These are phyloP conservation scores for Xylaria sp. DNA, from an alignment of 2,329 filamentous ascomycete genomes.

Conservation along the genomic window DNA sequence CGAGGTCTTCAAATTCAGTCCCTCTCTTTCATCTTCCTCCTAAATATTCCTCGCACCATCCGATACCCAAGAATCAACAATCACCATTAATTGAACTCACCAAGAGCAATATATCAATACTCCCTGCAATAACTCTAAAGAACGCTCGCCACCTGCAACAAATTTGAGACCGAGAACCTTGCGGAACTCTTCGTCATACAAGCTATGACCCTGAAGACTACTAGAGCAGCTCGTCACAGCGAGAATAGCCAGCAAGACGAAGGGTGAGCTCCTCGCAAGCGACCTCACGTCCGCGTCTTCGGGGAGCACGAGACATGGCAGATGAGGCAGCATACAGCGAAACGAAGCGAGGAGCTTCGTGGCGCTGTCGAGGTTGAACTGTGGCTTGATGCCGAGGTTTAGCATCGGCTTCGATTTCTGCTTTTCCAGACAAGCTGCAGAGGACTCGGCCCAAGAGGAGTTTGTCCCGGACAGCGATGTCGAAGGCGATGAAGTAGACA, in stretches of 20 bases:
- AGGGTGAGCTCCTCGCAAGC: conserved; percentile 59
- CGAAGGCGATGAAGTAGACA: conserved; percentile 35
- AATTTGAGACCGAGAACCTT: conserved; percentile 66
- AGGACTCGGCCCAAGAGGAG: conserved; percentile 27
- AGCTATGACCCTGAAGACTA: conserved; percentile 61
- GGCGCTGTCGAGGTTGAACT: conserved; percentile 66
- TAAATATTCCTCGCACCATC: not conserved
- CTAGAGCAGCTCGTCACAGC: conserved; percentile 59
- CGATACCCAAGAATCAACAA: not conserved
- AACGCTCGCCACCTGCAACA: conserved; percentile 66
- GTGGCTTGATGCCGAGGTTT: conserved; percentile 58
- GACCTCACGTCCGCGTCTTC: conserved; percentile 55
- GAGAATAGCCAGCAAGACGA: conserved; percentile 64
- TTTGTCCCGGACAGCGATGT: conserved; percentile 34
- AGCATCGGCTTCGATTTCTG: conserved; percentile 35
- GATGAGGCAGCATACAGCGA: conserved; percentile 51
- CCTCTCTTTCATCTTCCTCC: not conserved
- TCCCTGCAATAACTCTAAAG: conserved; percentile 65
- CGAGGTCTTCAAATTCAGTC: not conserved
- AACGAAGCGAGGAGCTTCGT: conserved; percentile 57
- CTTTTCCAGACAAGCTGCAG: conserved; percentile 41
- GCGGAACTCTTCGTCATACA: conserved; percentile 68
- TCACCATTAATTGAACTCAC: conserved; percentile 49
- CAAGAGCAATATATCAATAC: conserved; percentile 67
- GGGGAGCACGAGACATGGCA: conserved; percentile 57